Evolutionary conservation across 768 basidiomycete genomes (phyloP).

Genomic region (Steccherinum ochraceum): DNA sequence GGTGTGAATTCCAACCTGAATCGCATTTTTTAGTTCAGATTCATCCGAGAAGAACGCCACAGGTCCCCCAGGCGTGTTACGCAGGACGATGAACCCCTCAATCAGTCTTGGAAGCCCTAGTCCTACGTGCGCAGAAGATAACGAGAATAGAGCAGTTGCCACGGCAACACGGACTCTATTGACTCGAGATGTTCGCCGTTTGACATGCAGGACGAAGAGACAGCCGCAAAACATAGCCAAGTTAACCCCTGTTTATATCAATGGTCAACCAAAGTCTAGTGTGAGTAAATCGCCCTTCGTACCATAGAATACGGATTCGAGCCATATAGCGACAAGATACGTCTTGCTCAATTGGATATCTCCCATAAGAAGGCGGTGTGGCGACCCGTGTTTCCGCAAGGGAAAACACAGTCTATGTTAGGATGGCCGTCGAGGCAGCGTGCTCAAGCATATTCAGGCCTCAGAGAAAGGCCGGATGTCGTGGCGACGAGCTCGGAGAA

Average conservation of each 20-base stretch:
- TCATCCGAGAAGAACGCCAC: constrained; percentile 29
- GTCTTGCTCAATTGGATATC: constrained; percentile 27
- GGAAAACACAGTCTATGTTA: too few relatives aligned
- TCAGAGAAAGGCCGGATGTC: too few relatives aligned
- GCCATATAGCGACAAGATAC: constrained; percentile 30
- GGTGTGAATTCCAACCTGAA: constrained; percentile 29
- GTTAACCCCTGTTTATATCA: constrained; percentile 20
- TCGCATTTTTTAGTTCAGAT: constrained; percentile 27
- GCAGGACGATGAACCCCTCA: constrained; percentile 26
- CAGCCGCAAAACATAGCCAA: constrained; percentile 24
- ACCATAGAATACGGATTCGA: constrained; percentile 27
- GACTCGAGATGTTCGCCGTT: constrained; percentile 16
- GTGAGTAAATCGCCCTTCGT: neutral
- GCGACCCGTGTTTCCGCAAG: too few relatives aligned
- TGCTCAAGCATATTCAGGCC: too few relatives aligned
- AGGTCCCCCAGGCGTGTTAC: constrained; percentile 23
- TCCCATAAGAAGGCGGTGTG: too few relatives aligned
- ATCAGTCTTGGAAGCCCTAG: constrained; percentile 32
- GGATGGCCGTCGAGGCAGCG: too few relatives aligned
- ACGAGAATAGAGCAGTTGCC: constrained; percentile 24
- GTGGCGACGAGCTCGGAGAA: too few relatives aligned
- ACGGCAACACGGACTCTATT: constrained; percentile 20
- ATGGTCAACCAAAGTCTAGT: neutral
- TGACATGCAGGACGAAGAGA: constrained; percentile 20
- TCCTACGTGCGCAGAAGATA: constrained; percentile 29